Evolutionary conservation across 2,329 filamentous ascomycete genomes (phyloP).

Genomic region (Rhinocladiella similis): DNA sequence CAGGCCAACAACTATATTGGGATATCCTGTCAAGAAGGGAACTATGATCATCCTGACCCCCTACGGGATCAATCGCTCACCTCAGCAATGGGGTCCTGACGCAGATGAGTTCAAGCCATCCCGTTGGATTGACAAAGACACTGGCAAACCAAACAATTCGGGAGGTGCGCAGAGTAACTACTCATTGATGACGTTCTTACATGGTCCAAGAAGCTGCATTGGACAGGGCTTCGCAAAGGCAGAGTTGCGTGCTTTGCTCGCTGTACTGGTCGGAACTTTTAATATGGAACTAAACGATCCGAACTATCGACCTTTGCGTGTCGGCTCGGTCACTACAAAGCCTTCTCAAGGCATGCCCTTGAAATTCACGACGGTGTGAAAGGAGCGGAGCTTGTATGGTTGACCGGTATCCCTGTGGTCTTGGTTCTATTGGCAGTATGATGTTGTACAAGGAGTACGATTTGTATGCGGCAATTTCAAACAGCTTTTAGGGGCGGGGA

Average conservation of each 20-base stretch:
- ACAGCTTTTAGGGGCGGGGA: too few relatives aligned
- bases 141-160: conserved; percentile 37
- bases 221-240: conserved; percentile 61
- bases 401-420: too few relatives aligned
- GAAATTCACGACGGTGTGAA: conserved; percentile 35
- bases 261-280: conserved; percentile 40
- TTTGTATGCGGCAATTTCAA: too few relatives aligned
- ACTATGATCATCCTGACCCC: conserved; percentile 42
- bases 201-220: conserved; percentile 53
- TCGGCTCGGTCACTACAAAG: conserved; percentile 40
- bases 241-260: conserved; percentile 42
- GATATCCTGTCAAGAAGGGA: conserved; percentile 49
- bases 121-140: conserved; percentile 61
- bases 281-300: conserved; percentile 39
- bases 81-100: conserved; percentile 32
- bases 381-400: conserved; percentile 29
- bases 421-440: too few relatives aligned
- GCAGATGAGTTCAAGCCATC: conserved; percentile 36
- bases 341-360: conserved; percentile 42
- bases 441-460: too few relatives aligned
- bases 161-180: conserved; percentile 67
- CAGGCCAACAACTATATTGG: conserved; percentile 43
- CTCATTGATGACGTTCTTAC: conserved; percentile 77
- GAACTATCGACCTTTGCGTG: conserved; percentile 38
- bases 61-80: conserved; percentile 37